Conservation (phyloP, 768 basidiomycete genomes). For the Suillus decipiens region DNA sequence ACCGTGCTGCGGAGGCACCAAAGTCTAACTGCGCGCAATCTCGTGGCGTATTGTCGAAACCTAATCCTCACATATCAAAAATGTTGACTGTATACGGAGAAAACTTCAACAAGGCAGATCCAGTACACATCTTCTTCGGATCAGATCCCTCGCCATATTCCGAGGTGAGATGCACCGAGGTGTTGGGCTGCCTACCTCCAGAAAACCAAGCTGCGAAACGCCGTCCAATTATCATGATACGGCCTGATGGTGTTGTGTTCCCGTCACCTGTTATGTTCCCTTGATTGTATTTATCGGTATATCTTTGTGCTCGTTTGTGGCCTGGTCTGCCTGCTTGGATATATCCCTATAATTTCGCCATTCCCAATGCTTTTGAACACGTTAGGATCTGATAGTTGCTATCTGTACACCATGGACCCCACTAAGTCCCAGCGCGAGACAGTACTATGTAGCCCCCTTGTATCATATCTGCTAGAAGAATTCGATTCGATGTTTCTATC, state of each 20-base stretch:
- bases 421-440: conserved; percentile 23
- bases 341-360: conserved; percentile 23
- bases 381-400: conserved; percentile 32
- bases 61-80: conserved; percentile 75
- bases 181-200: conserved; percentile 78
- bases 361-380: conserved; percentile 25
- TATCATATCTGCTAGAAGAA: conserved; percentile 21
- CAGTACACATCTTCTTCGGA: conserved; percentile 84
- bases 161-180: conserved; percentile 86
- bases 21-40: conserved; percentile 69
- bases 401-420: conserved; percentile 34
- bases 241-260: conserved; percentile 85
- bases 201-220: conserved; percentile 67
- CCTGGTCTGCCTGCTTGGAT: conserved; percentile 26
- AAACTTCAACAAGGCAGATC: conserved; percentile 83
- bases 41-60: conserved; percentile 71
- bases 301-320: conserved; percentile 19
- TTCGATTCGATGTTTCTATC: conserved; percentile 8
- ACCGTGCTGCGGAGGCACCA: conserved; percentile 81
- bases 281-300: conserved; percentile 30
- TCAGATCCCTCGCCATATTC: conserved; percentile 84
- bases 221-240: conserved; percentile 78
- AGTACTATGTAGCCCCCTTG: conserved; percentile 33
- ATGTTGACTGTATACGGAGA: conserved; percentile 88
- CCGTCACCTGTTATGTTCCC: conserved; percentile 83